phyloP scores from a whole-genome alignment of 2,329 filamentous ascomycete species.

The Alternaria angustiovoidea region DNA sequence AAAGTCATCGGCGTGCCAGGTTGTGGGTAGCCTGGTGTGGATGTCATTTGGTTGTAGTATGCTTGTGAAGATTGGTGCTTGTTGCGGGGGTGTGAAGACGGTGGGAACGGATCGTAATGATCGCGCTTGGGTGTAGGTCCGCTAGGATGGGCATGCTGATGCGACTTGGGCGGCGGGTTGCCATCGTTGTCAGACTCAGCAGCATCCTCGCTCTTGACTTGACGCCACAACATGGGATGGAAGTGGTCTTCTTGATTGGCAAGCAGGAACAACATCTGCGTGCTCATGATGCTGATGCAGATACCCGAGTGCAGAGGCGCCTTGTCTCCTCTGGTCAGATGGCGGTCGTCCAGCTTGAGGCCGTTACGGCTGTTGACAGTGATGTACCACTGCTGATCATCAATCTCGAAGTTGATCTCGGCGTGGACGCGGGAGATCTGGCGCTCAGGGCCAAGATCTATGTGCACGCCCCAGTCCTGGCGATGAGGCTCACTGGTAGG shows the following conservation, averaged over 20 bases:
- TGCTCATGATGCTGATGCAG: constrained; percentile 88
- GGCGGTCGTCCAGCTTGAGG: constrained; percentile 79
- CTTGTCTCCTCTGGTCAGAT: constrained; percentile 72
- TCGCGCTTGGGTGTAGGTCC: constrained; percentile 49
- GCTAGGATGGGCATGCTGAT: constrained; percentile 44
- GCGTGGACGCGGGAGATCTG: constrained; percentile 61
- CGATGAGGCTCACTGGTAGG: constrained; percentile 34
- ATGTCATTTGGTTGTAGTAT: constrained; percentile 46
- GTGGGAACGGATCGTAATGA: constrained; percentile 49
- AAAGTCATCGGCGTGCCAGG: constrained; percentile 48
- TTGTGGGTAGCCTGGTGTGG: constrained; percentile 44
- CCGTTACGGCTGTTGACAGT: constrained; percentile 91
- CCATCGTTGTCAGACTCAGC: constrained; percentile 52
- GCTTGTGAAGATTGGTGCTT: constrained; percentile 44
- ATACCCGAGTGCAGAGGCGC: constrained; percentile 81
- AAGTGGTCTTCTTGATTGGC: constrained; percentile 77
- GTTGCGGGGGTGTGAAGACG: constrained; percentile 45
- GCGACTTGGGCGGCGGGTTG: constrained; percentile 40
- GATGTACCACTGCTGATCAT: constrained; percentile 75
- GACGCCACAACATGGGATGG: constrained; percentile 70
- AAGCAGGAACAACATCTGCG: constrained; percentile 99
- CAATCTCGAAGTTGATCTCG: constrained; percentile 57
- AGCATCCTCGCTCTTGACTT: constrained; percentile 59
- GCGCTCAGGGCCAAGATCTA: constrained; percentile 73
- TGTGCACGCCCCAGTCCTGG: constrained; percentile 68